A percentile compares a stretch with the other conserved stretches of the same genome.
Conservation (phyloP, 768 basidiomycete species). For the Pleurotus platypus region DNA sequence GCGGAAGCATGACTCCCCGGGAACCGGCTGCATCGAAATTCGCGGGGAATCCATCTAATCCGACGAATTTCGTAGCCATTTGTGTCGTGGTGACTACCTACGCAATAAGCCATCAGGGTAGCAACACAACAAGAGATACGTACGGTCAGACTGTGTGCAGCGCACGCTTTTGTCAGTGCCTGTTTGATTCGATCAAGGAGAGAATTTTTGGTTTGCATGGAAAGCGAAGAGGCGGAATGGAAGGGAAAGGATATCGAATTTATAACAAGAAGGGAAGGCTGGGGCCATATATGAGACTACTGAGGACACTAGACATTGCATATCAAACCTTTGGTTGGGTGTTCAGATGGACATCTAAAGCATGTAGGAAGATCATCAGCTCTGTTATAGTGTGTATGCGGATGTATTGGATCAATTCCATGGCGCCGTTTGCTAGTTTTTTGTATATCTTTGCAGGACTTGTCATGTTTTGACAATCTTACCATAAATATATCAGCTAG, state of each 20-base stretch:
- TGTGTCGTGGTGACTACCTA: constrained; percentile 64
- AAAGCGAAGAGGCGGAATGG: constrained; percentile 42
- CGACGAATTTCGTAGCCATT: constrained; percentile 64
- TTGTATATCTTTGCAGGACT: constrained; percentile 26
- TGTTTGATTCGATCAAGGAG: constrained; percentile 53
- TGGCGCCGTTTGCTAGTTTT: constrained; percentile 12
- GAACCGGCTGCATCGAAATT: constrained; percentile 58
- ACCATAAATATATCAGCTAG: background rate
- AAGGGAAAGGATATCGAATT: constrained; percentile 69
- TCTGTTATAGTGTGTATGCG: constrained; percentile 46
- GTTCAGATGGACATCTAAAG: constrained; percentile 43
- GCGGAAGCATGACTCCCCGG: constrained; percentile 62
- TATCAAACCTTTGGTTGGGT: constrained; percentile 41
- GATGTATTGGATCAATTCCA: constrained; percentile 32
- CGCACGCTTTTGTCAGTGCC: constrained; percentile 44
- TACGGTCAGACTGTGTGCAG: constrained; percentile 49
- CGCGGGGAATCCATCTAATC: constrained; percentile 59
- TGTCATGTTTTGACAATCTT: constrained; percentile 48
- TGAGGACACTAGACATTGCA: background rate
- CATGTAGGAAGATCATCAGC: constrained; percentile 55
- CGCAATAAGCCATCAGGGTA: constrained; percentile 9
- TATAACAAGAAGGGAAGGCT: constrained; percentile 62
- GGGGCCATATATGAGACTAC: background rate
- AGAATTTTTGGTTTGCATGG: constrained; percentile 31
- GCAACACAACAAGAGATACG: constrained; percentile 3